Evolutionary conservation across 1,284 basidiomycete genomes (phyloP).

Genomic region (Ceratobasidium sp.): DNA sequence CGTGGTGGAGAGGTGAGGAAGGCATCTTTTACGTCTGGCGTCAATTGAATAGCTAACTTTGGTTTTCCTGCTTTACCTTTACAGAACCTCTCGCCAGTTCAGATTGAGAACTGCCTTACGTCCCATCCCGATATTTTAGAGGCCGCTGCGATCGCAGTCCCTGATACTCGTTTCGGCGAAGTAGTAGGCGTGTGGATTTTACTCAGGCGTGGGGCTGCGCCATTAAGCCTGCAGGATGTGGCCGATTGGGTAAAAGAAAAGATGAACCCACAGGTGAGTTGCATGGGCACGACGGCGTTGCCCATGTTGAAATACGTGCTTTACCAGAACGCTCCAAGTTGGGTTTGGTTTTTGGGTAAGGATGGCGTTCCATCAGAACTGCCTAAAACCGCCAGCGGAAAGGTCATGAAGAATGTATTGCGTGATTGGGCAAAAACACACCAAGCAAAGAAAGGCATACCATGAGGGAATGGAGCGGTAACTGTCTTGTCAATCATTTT

Average conservation of each 20-base stretch:
- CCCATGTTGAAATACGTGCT: slow-evolving; percentile 9
- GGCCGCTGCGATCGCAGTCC: slow-evolving; percentile 81
- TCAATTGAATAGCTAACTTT: not conserved
- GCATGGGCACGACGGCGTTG: not conserved
- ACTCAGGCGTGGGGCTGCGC: slow-evolving; percentile 60
- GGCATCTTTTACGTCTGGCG: not conserved
- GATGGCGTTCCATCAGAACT: slow-evolving; percentile 70
- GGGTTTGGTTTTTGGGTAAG: slow-evolving; percentile 86
- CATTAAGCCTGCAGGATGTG: slow-evolving; percentile 67
- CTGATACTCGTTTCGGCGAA: slow-evolving; percentile 78
- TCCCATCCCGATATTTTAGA: slow-evolving; percentile 75
- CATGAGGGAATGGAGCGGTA: not conserved
- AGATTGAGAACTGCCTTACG: slow-evolving; percentile 84
- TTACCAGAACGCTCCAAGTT: slow-evolving; percentile 77
- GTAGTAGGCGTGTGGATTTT: slow-evolving; percentile 85
- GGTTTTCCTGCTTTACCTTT: not conserved
- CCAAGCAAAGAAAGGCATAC: not conserved
- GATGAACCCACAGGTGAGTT: slow-evolving; percentile 82
- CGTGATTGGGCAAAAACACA: slow-evolving; percentile 58
- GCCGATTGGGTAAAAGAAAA: slow-evolving; percentile 66
- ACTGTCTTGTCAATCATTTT: not conserved
- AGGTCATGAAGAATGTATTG: slow-evolving; percentile 85
- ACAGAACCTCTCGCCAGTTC: slow-evolving; percentile 86
- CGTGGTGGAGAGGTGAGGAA: slow-evolving; percentile 82
- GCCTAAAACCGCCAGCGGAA: slow-evolving; percentile 90